These are phyloP conservation scores for Botrytis galanthina DNA, from an alignment of 2,329 filamentous ascomycete species.

Conservation along the genomic window DNA sequence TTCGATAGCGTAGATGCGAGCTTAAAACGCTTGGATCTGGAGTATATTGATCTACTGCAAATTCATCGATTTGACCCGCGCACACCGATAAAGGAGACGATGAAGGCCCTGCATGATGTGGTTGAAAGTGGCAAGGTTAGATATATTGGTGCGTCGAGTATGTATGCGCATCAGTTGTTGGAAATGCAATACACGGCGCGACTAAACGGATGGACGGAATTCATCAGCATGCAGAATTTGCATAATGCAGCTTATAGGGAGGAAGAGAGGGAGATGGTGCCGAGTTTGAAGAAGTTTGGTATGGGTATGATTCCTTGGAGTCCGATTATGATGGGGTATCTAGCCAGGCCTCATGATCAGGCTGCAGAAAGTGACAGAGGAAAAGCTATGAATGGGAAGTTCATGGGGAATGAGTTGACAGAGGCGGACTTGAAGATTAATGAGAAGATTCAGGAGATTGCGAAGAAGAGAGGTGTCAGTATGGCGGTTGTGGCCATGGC, in stretches of 20 bases:
- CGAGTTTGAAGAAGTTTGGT: slow-evolving; percentile 30
- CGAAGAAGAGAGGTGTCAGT: slow-evolving; percentile 53
- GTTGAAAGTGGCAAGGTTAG: slow-evolving; percentile 56
- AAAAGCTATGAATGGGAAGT: slow-evolving; percentile 21
- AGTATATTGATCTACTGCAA: slow-evolving; percentile 51
- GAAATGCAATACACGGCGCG: slow-evolving; percentile 43
- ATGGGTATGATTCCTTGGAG: slow-evolving; percentile 43
- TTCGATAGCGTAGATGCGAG: slow-evolving; percentile 62
- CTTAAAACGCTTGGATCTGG: slow-evolving; percentile 50
- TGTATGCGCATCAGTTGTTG: slow-evolving; percentile 27
- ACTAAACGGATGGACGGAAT: slow-evolving; percentile 57
- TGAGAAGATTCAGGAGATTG: slow-evolving; percentile 40
- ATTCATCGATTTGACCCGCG: slow-evolving; percentile 56
- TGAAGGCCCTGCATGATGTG: slow-evolving; percentile 58
- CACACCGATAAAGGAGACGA: slow-evolving; percentile 56
- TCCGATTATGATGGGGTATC: slow-evolving; percentile 38
- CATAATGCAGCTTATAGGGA: slow-evolving; percentile 60
- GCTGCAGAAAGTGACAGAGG: slow-evolving; percentile 25
- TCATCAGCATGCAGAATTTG: slow-evolving; percentile 59
- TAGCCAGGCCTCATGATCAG: slow-evolving; percentile 25
- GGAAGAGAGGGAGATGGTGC: slow-evolving; percentile 46
- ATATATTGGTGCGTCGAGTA: slow-evolving; percentile 47
- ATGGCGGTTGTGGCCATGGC: slow-evolving; percentile 60
- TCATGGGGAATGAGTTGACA: slow-evolving; percentile 23
- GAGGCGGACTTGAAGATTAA: slow-evolving; percentile 34